Evolutionary conservation across 139 green algal species (phyloP).

Genomic region (Volvox reticuliferus): DNA sequence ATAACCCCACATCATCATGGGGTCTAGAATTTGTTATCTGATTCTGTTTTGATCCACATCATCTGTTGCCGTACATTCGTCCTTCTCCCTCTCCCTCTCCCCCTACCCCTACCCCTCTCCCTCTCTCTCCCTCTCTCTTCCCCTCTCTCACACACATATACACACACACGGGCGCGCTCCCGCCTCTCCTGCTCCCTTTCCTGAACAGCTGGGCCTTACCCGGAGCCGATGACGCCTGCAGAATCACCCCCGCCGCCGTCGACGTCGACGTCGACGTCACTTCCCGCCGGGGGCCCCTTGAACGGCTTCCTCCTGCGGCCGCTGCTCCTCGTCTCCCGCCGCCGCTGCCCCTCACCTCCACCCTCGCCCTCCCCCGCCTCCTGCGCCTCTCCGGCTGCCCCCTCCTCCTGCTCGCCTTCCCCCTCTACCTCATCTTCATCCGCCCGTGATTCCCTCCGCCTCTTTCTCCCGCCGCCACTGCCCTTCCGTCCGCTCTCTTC

Average conservation of each 20-base stretch:
- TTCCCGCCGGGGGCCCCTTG: background rate
- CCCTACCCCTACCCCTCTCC: background rate
- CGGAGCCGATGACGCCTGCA: too few species aligned
- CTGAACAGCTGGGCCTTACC: background rate
- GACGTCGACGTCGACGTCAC: background rate
- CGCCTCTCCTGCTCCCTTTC: background rate
- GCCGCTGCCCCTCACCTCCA: conserved; percentile 41
- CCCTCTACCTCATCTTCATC: background rate
- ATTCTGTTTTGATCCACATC: too few species aligned
- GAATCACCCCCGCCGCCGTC: background rate
- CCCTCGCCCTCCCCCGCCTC: conserved; percentile 59
- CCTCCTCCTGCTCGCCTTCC: conserved; percentile 17
- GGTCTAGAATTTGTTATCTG: too few species aligned
- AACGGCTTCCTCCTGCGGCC: background rate
- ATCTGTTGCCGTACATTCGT: too few species aligned
- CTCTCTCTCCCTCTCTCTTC: background rate
- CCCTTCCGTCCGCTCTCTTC: background rate
- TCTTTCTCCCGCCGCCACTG: background rate
- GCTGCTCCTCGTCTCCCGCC: background rate
- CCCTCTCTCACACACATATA: background rate
- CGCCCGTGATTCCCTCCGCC: background rate
- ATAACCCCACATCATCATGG: too few species aligned
- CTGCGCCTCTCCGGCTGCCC: background rate
- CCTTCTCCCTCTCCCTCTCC: background rate
- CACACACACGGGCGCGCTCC: background rate